Base-by-base conservation (phyloP, 352 stramenopile genomes). In the Globisporangium spiculum region DNA sequence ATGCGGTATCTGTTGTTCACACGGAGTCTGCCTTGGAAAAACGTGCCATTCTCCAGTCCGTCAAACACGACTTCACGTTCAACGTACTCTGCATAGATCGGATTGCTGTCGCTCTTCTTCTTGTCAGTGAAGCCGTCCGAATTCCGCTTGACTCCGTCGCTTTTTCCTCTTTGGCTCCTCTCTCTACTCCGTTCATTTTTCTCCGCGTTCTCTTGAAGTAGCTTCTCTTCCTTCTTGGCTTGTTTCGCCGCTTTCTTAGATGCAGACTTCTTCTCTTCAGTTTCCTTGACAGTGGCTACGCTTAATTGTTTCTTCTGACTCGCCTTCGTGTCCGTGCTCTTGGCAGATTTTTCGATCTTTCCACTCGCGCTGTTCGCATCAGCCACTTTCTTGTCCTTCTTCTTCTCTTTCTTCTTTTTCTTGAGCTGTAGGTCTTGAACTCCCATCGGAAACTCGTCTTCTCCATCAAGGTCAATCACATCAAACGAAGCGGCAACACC, bases 1-100 rank as follows among this genome's bases (percentile, higher is more conserved):
- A 83, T 77, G 22, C 80, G 78, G 32, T 91, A 93, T 65, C 82
- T 82, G 0, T 72, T 69, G 57, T 95, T 97, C 26, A 96, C 76
- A 3, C 90, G 86, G 18, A 97, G 69, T 34, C 83, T 88, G 59
- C 90, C 90, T 64, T 92, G 76, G 24, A 88, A 55, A 30, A 83
- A 70, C 3, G 52, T 58, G 16, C 77, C 79, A 26, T 68, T 73
- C 60, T 85, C 77, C 24, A 88, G 66, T 9, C 68, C 74, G 8
- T 55, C 48, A 18, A 77, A 60, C 8, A 85, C 75, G 4, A 70
- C 55, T 5, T 82, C 74, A 30, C 60, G 75, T 5, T 73, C 67
- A 38, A 76, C 62, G n/a, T 88, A 85, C 54, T 85, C 77, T 2
- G 64, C 69, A 55, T 84, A 88, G 27, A 58, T 54, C 18, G 59